Evolutionary conservation across 2,329 filamentous ascomycete genomes (phyloP), one percentile per base, ranked within the genome.

Genomic region (Colletotrichum sansevieriae): DNA sequence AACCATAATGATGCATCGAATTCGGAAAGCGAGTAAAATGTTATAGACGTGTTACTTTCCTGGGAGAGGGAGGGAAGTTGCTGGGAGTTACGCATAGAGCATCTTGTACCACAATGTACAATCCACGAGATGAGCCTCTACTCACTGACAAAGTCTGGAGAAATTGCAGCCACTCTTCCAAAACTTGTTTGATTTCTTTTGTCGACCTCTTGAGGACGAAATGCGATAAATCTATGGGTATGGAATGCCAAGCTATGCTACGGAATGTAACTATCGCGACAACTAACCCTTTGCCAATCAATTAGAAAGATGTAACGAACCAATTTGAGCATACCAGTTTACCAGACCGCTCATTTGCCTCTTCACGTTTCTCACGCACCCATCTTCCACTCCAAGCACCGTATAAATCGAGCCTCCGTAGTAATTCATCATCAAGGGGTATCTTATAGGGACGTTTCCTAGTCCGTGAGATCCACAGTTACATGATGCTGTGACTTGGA

Each of bases 1-100:
- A 74, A 75, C 56, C 75, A 76, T 35, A 75, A 77, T 55, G 72
- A 75, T n/a, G 66, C 61, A 25, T 63, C 70, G 11, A 70, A 72
- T n/a, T 71, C 64, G 12, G 72, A 68, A 71, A 70, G 49, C 72
- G 49, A 70, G 58, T 62, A 65, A 47, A 64, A 54, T 29, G 7
- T 29, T 52, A 58, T 68, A 70, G 52, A 70, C n/a, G 41, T 44
- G 46, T 54, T 25, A 44, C 44, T n/a, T 60, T 49, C 29, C 4
- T 39, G n/a, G 18, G 22, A 46, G 43, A 55, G 61, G 9, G 62
- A 12, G 55, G 66, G 52, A 54, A 12, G n/a, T n/a, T 10, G 61
- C 46, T 47, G 20, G 44, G 56, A 68, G 37, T 29, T 39, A 41
- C 35, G 37, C 20, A 61, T 55, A 68, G 61, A 69, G 62, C 55